Base-by-base conservation (phyloP, 1,139 yeast species). In the Diutina ranongensis region DNA sequence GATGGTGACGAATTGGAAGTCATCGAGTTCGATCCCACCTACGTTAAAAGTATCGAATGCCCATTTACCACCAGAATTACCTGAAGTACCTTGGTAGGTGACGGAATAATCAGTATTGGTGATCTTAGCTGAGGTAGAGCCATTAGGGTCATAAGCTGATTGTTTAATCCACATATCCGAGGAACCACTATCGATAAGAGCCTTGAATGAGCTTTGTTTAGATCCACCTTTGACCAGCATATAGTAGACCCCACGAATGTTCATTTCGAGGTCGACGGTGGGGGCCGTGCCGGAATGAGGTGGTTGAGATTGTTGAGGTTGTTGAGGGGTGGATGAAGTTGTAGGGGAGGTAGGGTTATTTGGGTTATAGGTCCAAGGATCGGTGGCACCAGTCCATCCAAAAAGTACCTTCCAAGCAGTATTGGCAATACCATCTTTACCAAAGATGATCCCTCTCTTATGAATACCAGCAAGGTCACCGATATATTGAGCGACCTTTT, bases 171-270 rank as follows among this genome's bases (percentile, higher is more conserved):
- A 41, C 35, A 41, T 21, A 25, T 41, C 44, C 19, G 34, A 32
- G 8, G 44, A 41, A 1, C 44, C 44, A 4, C 35, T 32, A 35
- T 41, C 44, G 10, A 41, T 32, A 15, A 32, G 28, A 1, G 36
- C 44, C 20, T 21, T 31, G 21, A 41, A 22, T 12, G 20, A 21
- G 4, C 3, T 9, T 20, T 38, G n/a, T 16, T 38, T 31, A n/a
- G 32, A 25, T 3, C 42, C 42, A 2, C 32, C 42, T 4, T 21
- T 38, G 3, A 38, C 42, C 15, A 25, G 13, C 42, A 38, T 38
- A 15, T 38, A 38, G 33, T 38, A 38, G 32, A 38, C 32, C 25
- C 42, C 42, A 31, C 22, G n/a, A 10, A 38, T 13, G 42, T 38
- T 38, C 42, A 38, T 38, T 3, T 38, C 42, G n/a, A 38, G 42